Evolutionary conservation across 139 green algal genomes (phyloP), one percentile per base, ranked within the genome.

Genomic region (Helicosporidium sp.): DNA sequence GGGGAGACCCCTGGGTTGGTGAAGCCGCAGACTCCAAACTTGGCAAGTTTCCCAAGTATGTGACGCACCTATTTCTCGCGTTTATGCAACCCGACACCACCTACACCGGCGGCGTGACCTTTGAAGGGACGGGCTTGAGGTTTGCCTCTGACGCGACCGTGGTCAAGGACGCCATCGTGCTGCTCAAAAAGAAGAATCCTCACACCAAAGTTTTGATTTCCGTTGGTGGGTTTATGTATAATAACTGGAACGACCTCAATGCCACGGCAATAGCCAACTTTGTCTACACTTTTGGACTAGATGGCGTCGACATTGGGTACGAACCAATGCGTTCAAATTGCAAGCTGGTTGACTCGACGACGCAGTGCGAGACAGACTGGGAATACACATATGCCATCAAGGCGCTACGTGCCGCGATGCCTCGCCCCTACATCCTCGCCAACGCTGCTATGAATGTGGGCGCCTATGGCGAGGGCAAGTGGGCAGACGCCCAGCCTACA

Each of bases 131-230:
- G 3, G 62, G 62, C 18, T 33, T 73, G 7, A 29, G 64, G 19
- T 73, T 74, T 37, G 54, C n/a, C 12, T 41, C 10, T 4, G 42
- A 55, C 13, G 36, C 62, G n/a, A 3, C 43, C 4, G 52, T 65
- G 18, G 50, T 74, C 13, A 64, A 54, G 26, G 50, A 52, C 8
- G 45, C 56, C 27, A 57, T 74, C 18, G 43, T 46, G 1, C 35
- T 63, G 7, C 51, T 74, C 5, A 73, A 73, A 28, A 20, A 47
- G 20, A 26, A 23, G 13, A 62, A 68, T 24, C 65, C 65, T 1
- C 35, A 51, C 37, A 68, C 63, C 2, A 70, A 70, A 26, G 65
- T 72, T 22, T n/a, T 67, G n/a, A 35, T 61, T 16, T 46, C 51
- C 5, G 33, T 70, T 22, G 51, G 57, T 13, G 64, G 64, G 3